A percentile compares a stretch with the other conserved stretches of the same genome.
Evolutionary conservation across 2,329 filamentous ascomycete species (phyloP).

Genomic region (Aspergillus costaricaensis): DNA sequence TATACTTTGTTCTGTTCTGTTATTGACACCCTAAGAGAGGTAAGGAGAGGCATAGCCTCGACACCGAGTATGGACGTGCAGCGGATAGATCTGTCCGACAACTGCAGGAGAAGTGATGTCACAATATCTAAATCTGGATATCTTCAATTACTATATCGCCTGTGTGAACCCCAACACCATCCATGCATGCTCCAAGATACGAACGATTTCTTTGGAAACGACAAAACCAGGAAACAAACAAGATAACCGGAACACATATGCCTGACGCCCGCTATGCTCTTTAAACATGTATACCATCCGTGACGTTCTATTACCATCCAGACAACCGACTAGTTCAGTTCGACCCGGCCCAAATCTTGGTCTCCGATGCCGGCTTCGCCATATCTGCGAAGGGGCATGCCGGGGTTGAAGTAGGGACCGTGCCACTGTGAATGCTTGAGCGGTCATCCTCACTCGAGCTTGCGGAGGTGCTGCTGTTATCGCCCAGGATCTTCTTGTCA

Average conservation of each 20-base stretch:
- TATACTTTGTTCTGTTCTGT: neutral
- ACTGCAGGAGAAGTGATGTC: neutral
- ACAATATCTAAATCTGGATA: neutral
- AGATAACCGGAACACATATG: conserved; percentile 1
- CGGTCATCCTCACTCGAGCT: conserved; percentile 35
- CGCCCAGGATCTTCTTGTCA: conserved; percentile 58
- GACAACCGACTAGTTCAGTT: neutral
- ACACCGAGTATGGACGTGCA: too few species aligned
- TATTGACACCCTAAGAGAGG: neutral
- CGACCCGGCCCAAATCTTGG: conserved; percentile 32
- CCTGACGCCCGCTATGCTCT: conserved; percentile 16
- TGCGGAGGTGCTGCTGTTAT: conserved; percentile 24
- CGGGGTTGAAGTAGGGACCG: conserved; percentile 20
- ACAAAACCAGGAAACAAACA: neutral
- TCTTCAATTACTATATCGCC: neutral
- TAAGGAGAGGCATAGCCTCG: neutral
- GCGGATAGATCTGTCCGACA: neutral
- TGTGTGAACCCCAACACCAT: conserved; percentile 13
- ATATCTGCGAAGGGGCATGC: conserved; percentile 36
- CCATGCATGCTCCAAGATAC: conserved; percentile 9
- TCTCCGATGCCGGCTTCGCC: conserved; percentile 26
- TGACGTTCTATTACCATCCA: neutral
- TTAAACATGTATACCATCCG: conserved; percentile 3
- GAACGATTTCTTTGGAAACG: neutral
- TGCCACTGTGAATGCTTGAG: conserved; percentile 29